These are phyloP conservation scores for Tetrapisispora fleetii DNA, from an alignment of 805 yeast species.

Conservation along the genomic window DNA sequence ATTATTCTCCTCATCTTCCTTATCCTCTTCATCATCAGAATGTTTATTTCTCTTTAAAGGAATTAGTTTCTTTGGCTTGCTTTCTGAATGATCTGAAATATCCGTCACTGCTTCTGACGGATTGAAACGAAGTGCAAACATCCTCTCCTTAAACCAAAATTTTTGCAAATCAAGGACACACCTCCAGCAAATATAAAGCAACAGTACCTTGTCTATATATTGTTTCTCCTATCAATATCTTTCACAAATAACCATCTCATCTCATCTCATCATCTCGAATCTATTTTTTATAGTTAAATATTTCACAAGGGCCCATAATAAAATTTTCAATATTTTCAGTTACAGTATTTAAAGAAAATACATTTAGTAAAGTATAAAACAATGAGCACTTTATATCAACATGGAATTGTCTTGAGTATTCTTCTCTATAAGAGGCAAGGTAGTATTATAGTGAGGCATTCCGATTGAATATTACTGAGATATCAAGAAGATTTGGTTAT, in stretches of 20 bases:
- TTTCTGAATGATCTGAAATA: not conserved
- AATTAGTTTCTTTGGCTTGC: slow-evolving; percentile 7
- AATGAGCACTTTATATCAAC: no score
- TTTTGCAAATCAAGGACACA: not conserved
- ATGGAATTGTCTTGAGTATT: no score
- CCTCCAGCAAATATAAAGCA: not conserved
- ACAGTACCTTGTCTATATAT: not conserved
- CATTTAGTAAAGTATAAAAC: no score
- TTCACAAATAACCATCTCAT: slow-evolving; percentile 3
- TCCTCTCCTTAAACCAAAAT: slow-evolving; percentile 10
- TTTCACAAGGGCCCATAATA: not conserved
- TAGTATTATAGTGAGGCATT: not conserved
- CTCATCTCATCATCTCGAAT: no score
- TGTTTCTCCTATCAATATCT: not conserved
- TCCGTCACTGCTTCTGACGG: slow-evolving; percentile 30
- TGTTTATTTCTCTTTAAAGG: slow-evolving; percentile 20
- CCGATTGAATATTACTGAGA: no score
- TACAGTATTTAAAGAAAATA: not conserved
- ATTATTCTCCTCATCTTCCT: not conserved
- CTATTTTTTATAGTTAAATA: not conserved
- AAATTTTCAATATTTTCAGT: slow-evolving; percentile 5
- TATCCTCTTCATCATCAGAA: slow-evolving; percentile 1
- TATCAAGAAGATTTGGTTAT: no score
- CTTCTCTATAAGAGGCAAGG: no score
- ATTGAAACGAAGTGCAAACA: slow-evolving; percentile 62